Evolutionary conservation across 129 eudicot species (phyloP).

Genomic region (Apium graveolens): DNA sequence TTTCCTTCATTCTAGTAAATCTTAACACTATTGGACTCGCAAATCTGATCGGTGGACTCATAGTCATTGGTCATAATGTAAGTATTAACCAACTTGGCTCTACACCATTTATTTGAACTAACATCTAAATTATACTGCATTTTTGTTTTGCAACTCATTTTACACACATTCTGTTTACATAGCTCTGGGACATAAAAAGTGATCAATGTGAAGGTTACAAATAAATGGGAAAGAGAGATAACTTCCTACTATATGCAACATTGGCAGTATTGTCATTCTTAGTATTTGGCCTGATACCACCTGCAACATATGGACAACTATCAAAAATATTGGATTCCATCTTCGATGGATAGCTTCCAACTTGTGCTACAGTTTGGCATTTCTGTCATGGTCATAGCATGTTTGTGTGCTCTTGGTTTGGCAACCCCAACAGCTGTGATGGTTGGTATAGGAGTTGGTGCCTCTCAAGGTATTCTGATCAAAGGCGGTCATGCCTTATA

Average conservation of each 20-base stretch:
- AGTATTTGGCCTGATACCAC: slow-evolving; percentile 59
- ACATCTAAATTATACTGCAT: neutral
- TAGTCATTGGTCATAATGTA: slow-evolving; percentile 42
- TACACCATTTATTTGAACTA: neutral
- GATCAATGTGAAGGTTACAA: slow-evolving; percentile 35
- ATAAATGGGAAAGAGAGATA: slow-evolving; percentile 38
- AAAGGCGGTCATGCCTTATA: slow-evolving; percentile 89
- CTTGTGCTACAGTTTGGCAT: slow-evolving; percentile 90
- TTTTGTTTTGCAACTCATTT: neutral
- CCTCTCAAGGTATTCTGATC: slow-evolving; percentile 83
- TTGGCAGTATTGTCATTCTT: slow-evolving; percentile 49
- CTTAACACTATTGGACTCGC: slow-evolving; percentile 47
- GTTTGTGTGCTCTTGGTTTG: slow-evolving; percentile 84
- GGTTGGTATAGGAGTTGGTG: slow-evolving; percentile 90
- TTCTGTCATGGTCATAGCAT: slow-evolving; percentile 86
- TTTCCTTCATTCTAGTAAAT: slow-evolving; percentile 35
- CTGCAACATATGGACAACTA: slow-evolving; percentile 55
- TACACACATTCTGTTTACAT: slow-evolving; percentile 9
- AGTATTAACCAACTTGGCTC: slow-evolving; percentile 12
- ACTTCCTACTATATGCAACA: slow-evolving; percentile 43
- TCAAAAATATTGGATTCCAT: slow-evolving; percentile 67
- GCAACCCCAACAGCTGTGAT: too few species aligned
- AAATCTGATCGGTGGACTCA: slow-evolving; percentile 45
- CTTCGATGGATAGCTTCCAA: slow-evolving; percentile 74
- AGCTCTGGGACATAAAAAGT: slow-evolving; percentile 54